Conservation (phyloP, 257 asterid genomes). For the Gentiana macrophylla region DNA sequence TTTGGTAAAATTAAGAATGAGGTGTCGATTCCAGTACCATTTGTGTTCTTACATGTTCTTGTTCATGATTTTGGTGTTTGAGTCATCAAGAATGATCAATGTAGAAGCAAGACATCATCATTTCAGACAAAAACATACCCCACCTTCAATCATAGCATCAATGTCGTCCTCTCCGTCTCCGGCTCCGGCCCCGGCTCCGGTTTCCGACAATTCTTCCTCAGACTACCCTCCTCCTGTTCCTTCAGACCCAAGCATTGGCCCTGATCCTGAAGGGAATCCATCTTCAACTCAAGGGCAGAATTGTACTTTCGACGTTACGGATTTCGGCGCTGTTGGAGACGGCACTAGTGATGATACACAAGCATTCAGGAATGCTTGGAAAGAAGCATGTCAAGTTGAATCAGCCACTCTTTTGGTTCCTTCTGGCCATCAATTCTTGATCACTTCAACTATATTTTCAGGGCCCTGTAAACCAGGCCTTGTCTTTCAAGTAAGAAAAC, state of each 20-base stretch:
- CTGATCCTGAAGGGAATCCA: constrained; percentile 16
- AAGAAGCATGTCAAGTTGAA: constrained; percentile 71
- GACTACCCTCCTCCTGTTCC: constrained; percentile 14
- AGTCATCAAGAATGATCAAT: constrained; percentile 8
- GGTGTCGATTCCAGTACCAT: constrained; percentile 21
- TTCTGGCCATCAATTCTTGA: constrained; percentile 29
- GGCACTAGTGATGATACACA: constrained; percentile 71
- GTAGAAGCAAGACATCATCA: constrained; percentile 35
- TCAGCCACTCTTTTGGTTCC: constrained; percentile 58
- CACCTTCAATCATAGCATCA: not conserved
- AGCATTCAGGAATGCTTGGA: constrained; percentile 83
- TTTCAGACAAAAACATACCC: constrained; percentile 5
- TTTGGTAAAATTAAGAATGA: not conserved
- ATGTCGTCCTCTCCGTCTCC: not conserved
- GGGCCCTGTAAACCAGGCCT: constrained; percentile 90
- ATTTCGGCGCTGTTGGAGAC: constrained; percentile 74
- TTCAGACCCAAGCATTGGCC: constrained; percentile 32
- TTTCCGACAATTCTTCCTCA: constrained; percentile 19
- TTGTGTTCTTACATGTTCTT: constrained; percentile 12
- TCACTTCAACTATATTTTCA: constrained; percentile 79
- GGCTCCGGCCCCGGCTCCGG: constrained; percentile 17
- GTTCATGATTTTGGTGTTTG: constrained; percentile 11
- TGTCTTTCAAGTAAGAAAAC: constrained; percentile 49
- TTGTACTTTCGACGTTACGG: constrained; percentile 56
- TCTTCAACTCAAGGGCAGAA: constrained; percentile 5